phyloP scores from a whole-genome alignment of 1,284 basidiomycete species.

The Leccinum huronense region DNA sequence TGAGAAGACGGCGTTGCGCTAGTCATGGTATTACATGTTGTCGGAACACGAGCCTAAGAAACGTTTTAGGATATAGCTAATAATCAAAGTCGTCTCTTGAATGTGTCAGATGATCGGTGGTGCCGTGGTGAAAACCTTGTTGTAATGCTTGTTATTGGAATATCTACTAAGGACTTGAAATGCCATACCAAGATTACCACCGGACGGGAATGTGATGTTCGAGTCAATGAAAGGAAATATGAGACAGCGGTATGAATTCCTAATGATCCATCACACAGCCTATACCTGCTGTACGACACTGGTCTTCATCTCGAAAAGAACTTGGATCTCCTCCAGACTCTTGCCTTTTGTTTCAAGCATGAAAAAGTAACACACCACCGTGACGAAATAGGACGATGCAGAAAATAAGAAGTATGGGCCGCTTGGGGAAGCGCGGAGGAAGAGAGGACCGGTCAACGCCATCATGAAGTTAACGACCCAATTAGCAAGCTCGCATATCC shows the following conservation, averaged over 20 bases:
- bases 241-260: neutral
- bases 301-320: constrained; percentile 35
- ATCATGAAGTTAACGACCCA: constrained; percentile 45
- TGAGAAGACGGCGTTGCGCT: neutral
- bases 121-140: neutral
- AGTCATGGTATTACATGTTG: constrained; percentile 9
- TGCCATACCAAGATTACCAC: neutral
- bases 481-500: constrained; percentile 22
- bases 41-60: constrained; percentile 3
- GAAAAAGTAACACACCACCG: constrained; percentile 40
- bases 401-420: constrained; percentile 53
- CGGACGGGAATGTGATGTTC: neutral
- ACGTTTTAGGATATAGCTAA: neutral
- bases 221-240: neutral
- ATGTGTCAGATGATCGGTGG: neutral
- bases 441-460: constrained; percentile 47
- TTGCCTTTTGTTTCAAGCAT: constrained; percentile 49
- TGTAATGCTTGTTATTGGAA: neutral
- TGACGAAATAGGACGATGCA: constrained; percentile 38
- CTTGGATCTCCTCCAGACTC: constrained; percentile 44
- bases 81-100: neutral
- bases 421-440: constrained; percentile 43
- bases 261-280: constrained; percentile 6
- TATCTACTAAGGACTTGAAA: constrained; percentile 5
- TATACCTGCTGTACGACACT: neutral